phyloP scores from a whole-genome alignment of 1,139 yeast species.

The Yamadazyma kanchanaburiensis region DNA sequence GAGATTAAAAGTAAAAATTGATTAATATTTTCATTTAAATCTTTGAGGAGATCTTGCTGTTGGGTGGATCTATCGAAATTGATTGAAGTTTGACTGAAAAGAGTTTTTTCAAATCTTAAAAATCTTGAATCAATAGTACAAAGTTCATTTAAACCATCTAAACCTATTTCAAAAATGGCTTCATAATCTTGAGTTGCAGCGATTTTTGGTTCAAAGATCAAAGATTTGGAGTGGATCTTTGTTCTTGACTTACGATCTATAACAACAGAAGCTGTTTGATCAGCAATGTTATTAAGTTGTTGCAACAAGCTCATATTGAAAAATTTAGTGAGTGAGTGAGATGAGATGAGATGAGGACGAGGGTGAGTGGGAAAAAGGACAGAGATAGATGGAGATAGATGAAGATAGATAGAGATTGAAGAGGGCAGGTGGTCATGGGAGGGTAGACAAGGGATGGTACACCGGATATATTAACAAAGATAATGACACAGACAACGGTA shows the following conservation, averaged over 20 bases:
- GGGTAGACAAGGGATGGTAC: too few species aligned
- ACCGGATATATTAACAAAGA: too few species aligned
- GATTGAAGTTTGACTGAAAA: slow-evolving; percentile 80
- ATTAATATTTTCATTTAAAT: slow-evolving; percentile 68
- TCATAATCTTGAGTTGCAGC: slow-evolving; percentile 96
- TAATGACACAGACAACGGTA: too few species aligned
- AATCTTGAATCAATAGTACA: slow-evolving; percentile 73
- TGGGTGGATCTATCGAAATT: slow-evolving; percentile 78
- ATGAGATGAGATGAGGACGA: slow-evolving; percentile 8
- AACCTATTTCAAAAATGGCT: slow-evolving; percentile 65
- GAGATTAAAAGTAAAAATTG: slow-evolving; percentile 75
- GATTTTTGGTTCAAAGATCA: slow-evolving; percentile 78
- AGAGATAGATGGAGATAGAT: too few species aligned
- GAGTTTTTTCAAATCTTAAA: slow-evolving; percentile 59
- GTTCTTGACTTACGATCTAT: slow-evolving; percentile 85
- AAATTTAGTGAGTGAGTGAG: too few species aligned
- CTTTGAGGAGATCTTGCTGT: slow-evolving; percentile 68
- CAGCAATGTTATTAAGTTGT: slow-evolving; percentile 74
- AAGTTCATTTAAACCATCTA: slow-evolving; percentile 76
- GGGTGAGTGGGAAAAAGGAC: slow-evolving; percentile 1
- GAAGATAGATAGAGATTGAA: too few species aligned
- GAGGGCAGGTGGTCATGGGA: too few species aligned
- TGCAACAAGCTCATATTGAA: slow-evolving; percentile 61
- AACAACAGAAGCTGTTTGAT: slow-evolving; percentile 67
- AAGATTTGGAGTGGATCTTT: slow-evolving; percentile 82